Conservation (phyloP, 345 rosid genomes). For the Rhizophora mangle region DNA sequence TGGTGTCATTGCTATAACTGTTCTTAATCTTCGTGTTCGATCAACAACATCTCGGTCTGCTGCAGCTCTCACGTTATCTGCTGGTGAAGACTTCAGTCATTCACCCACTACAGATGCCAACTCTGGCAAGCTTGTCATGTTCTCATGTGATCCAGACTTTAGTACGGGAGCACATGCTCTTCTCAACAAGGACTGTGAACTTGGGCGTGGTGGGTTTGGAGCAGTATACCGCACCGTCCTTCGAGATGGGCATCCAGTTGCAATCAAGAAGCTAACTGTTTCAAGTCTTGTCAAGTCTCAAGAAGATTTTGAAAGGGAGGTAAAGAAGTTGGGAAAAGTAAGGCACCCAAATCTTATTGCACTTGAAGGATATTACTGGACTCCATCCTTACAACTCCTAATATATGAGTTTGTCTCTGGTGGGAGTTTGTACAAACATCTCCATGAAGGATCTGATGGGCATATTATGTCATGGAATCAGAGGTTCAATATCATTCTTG, state of each 20-base stretch:
- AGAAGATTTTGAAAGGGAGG: conserved; percentile 88
- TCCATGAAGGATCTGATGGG: conserved; percentile 65
- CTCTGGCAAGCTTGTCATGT: conserved; percentile 99
- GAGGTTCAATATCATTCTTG: conserved; percentile 79
- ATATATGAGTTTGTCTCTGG: conserved; percentile 79
- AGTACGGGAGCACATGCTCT: conserved; percentile 87
- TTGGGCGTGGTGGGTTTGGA: conserved; percentile 97
- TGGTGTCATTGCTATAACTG: conserved; percentile 89
- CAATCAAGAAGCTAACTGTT: conserved; percentile 96
- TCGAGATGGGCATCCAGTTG: conserved; percentile 72
- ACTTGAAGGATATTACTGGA: conserved; percentile 98
- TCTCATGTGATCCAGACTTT: conserved; percentile 90
- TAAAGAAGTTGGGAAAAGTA: conserved; percentile 79
- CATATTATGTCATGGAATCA: conserved; percentile 77
- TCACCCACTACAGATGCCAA: conserved; percentile 86
- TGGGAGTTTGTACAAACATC: conserved; percentile 86
- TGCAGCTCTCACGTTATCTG: conserved; percentile 64
- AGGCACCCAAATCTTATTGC: conserved; percentile 75
- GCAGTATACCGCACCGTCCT: conserved; percentile 84
- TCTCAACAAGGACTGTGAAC: conserved; percentile 96
- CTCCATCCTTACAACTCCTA: conserved; percentile 83
- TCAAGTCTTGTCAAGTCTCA: conserved; percentile 96
- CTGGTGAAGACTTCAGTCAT: conserved; percentile 71
- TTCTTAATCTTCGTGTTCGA: conserved; percentile 77
- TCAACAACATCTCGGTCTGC: conserved; percentile 63